Evolutionary conservation across 257 asterid genomes (phyloP), one percentile per base, ranked within the genome.

Genomic region (Solanum chiquidenum): DNA sequence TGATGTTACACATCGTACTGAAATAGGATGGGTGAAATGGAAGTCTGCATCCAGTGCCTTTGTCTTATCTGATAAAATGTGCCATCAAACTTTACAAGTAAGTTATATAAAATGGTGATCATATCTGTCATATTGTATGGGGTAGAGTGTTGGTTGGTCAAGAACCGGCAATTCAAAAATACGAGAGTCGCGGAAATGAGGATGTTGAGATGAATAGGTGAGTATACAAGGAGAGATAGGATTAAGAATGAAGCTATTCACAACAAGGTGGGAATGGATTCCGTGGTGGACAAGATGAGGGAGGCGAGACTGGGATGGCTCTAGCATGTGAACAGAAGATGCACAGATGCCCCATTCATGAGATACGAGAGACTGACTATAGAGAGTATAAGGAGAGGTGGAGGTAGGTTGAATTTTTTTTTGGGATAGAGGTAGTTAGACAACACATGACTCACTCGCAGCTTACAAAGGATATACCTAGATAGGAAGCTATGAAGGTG

Each of bases 21-120:
- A 18, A 55, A 55, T 55, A 52, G 0, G 9, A 52, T 52, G 4
- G 64, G 64, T 18, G n/a, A 55, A 55, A 55, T 55, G n/a, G 3
- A 55, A 55, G 64, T 55, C 2, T 0, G 0, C 11, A 55, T 55
- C 64, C 0, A 0, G 0, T 18, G 64, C 18, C n/a, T 55, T 55
- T 18, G 64, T 55, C n/a, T 55, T 55, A 55, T 18, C 4, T 55
- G 10, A 55, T 55, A 55, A 55, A 49, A 55, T 55, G 9, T 55
- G 10, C 9, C n/a, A 2, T 0, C 64, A 55, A 55, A 18, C n/a
- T 18, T 55, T 55, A 1, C 6, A 18, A 0, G n/a, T 55, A 55
- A 18, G 64, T 55, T 18, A 55, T 55, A 55, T 55, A 55, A 55
- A 55, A 55, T 55, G n/a, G 64, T 55, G 62, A 55, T 55, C 5